These are phyloP conservation scores for Pilasporangium apinafurcum DNA, from an alignment of 352 stramenopile species.

Conservation along the genomic window DNA sequence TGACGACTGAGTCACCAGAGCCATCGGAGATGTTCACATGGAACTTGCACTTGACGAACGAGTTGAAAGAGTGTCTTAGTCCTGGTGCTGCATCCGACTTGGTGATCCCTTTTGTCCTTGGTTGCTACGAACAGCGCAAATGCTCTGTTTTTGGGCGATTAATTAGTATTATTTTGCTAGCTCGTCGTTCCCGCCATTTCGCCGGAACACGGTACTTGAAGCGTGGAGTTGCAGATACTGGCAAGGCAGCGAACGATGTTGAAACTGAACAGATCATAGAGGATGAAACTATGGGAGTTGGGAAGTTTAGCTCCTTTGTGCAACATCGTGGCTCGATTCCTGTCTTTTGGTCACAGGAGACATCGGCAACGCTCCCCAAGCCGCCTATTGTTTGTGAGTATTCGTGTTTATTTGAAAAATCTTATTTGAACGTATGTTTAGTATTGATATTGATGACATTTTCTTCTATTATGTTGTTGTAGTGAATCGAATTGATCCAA, in stretches of 20 bases:
- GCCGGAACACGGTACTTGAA: slow-evolving; percentile 99
- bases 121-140: slow-evolving; percentile 96
- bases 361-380: slow-evolving; percentile 96
- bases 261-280: slow-evolving; percentile 98
- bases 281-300: slow-evolving; percentile 82
- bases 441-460: background rate
- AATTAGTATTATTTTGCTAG: slow-evolving; percentile 95
- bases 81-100: slow-evolving; percentile 77
- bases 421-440: background rate
- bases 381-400: slow-evolving; percentile 90
- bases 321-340: slow-evolving; percentile 99
- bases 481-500: slow-evolving; percentile 95
- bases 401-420: background rate
- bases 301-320: slow-evolving; percentile 95
- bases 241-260: slow-evolving; percentile 99
- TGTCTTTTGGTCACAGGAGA: slow-evolving; percentile 99
- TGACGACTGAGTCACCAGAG: slow-evolving; percentile 78
- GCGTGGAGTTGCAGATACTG: slow-evolving; percentile 94
- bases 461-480: slow-evolving; percentile 8
- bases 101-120: slow-evolving; percentile 90
- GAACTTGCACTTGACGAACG: slow-evolving; percentile 95
- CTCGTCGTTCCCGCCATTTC: slow-evolving; percentile 96
- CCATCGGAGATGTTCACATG: slow-evolving; percentile 95
- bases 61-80: slow-evolving; percentile 87
- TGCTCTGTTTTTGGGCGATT: slow-evolving; percentile 94